phyloP scores from a whole-genome alignment of 2,329 filamentous ascomycete species.

The Rhexocercosporidium sp. region DNA sequence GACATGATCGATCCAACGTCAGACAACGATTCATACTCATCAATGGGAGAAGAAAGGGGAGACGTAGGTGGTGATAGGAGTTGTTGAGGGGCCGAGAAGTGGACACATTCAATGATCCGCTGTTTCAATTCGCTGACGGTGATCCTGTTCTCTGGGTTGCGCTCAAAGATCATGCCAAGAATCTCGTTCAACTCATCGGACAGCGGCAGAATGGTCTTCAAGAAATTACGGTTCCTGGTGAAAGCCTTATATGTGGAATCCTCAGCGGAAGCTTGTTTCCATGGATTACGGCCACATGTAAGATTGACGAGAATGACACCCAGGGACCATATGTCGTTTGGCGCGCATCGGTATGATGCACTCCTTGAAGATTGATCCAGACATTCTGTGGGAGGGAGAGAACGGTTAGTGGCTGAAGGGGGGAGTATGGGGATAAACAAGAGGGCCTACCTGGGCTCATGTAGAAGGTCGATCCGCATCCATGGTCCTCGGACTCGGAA shows the following conservation, averaged over 20 bases:
- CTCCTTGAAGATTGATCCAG: constrained; percentile 76
- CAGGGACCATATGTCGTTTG: constrained; percentile 98
- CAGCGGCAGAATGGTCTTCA: constrained; percentile 90
- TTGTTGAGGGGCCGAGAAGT: constrained; percentile 36
- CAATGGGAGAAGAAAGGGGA: constrained; percentile 19
- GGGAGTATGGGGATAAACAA: constrained; percentile 25
- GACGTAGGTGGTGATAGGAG: constrained; percentile 28
- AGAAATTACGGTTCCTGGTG: constrained; percentile 81
- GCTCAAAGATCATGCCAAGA: constrained; percentile 84
- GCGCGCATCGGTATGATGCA: constrained; percentile 85
- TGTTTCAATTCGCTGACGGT: constrained; percentile 79
- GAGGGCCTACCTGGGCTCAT: constrained; percentile 91
- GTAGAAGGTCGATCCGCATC: constrained; percentile 98
- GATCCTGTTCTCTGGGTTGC: constrained; percentile 82
- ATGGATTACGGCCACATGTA: constrained; percentile 96
- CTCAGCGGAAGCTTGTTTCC: constrained; percentile 93
- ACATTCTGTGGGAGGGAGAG: constrained; percentile 70
- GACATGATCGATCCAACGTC: constrained; percentile 62
- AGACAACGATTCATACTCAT: constrained; percentile 49
- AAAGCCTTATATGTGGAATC: constrained; percentile 96
- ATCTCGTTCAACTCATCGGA: constrained; percentile 90
- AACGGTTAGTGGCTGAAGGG: constrained; percentile 36
- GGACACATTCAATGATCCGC: constrained; percentile 71
- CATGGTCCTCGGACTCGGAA: constrained; percentile 87
- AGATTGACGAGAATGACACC: constrained; percentile 97